Conservation (phyloP, 345 rosid species). For the Tarenaya hassleriana region DNA sequence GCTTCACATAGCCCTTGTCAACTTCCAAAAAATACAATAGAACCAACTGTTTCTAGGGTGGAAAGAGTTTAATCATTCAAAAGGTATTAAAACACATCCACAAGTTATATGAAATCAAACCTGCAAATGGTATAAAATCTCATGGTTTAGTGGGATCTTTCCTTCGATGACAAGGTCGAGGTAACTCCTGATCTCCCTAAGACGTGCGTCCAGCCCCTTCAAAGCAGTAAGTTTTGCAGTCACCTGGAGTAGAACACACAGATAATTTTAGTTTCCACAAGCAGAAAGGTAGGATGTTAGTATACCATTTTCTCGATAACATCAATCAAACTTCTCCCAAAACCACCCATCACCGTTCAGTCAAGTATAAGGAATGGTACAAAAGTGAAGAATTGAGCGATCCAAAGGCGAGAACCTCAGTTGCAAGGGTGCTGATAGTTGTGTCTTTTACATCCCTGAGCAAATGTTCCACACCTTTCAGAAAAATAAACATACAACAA, state of each 20-base stretch:
- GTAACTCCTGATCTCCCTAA: conserved; percentile 44
- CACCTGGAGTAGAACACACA: conserved; percentile 30
- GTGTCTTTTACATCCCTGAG: conserved; percentile 87
- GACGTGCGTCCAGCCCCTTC: conserved; percentile 60
- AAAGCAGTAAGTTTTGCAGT: conserved; percentile 52
- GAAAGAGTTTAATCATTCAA: no score
- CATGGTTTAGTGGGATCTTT: conserved; percentile 78
- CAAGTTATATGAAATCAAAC: conserved; percentile 25
- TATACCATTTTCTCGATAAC: background rate
- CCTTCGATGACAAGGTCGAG: conserved; percentile 81
- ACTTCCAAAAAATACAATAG: no score
- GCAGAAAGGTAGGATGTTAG: background rate
- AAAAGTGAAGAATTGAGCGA: background rate
- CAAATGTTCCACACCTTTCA: conserved; percentile 70
- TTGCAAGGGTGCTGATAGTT: conserved; percentile 77
- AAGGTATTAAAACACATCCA: no score
- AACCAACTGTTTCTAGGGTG: no score
- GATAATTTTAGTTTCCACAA: no score
- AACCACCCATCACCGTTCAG: conserved; percentile 7
- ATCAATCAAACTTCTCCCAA: background rate
- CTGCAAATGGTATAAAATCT: conserved; percentile 82
- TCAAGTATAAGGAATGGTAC: background rate
- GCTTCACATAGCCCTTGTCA: no score
- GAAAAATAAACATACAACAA: background rate
- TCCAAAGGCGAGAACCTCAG: conserved; percentile 46